A percentile compares a stretch with the other conserved stretches of the same genome.
Conservation (phyloP, 2,329 filamentous ascomycete species). For the Microdochium bolleyi region DNA sequence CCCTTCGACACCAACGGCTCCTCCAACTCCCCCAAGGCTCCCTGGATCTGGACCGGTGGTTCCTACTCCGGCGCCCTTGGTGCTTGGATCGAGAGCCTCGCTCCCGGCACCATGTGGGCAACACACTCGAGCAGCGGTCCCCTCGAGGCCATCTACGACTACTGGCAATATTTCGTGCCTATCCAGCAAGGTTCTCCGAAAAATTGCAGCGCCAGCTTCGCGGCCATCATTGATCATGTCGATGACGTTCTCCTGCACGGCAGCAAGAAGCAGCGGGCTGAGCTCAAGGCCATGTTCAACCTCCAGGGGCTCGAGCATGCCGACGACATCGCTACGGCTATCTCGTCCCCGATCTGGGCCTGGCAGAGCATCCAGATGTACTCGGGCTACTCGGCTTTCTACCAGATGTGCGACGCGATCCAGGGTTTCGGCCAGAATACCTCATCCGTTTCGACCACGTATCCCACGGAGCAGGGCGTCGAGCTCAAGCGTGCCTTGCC, state of each 20-base stretch:
- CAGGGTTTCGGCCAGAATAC: slow-evolving; percentile 22
- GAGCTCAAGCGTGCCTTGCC: slow-evolving; percentile 42
- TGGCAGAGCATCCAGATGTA: slow-evolving; percentile 28
- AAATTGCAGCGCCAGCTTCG: slow-evolving; percentile 45
- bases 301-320: slow-evolving; percentile 37
- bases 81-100: slow-evolving; percentile 44
- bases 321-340: slow-evolving; percentile 40
- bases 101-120: slow-evolving; percentile 51
- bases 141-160: slow-evolving; percentile 46
- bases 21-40: slow-evolving; percentile 41
- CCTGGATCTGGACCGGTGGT: slow-evolving; percentile 49
- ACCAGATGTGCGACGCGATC: slow-evolving; percentile 23
- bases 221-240: slow-evolving; percentile 43
- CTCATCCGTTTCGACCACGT: slow-evolving; percentile 6
- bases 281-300: slow-evolving; percentile 44
- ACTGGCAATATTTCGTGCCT: slow-evolving; percentile 50
- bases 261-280: slow-evolving; percentile 27
- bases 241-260: slow-evolving; percentile 37
- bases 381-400: slow-evolving; percentile 24
- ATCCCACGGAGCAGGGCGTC: slow-evolving; percentile 34
- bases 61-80: slow-evolving; percentile 49
- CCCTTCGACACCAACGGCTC: slow-evolving; percentile 40
- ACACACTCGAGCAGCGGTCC: slow-evolving; percentile 49
- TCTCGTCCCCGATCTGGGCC: slow-evolving; percentile 12
- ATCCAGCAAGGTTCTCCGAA: slow-evolving; percentile 48